Percentiles rank a stretch among this genome's conserved stretches.
Conservation (phyloP, 257 asterid species). For the Vinca minor region DNA sequence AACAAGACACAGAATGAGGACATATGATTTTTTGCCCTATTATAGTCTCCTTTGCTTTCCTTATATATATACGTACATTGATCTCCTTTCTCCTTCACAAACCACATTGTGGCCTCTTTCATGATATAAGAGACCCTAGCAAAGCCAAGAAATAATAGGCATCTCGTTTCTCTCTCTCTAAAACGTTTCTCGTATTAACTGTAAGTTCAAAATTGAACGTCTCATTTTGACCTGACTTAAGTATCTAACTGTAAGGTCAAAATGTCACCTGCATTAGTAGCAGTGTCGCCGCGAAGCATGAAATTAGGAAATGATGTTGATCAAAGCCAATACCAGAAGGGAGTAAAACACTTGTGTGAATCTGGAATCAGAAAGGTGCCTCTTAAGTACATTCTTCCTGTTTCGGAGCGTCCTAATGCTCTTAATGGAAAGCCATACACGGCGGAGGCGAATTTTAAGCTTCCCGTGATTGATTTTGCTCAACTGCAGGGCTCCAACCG, state of each 20-base stretch:
- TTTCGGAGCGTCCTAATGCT: slow-evolving; percentile 54
- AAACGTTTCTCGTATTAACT: background rate
- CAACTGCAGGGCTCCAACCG: slow-evolving; percentile 54
- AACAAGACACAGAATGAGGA: too few species aligned
- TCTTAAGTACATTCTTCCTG: slow-evolving; percentile 54
- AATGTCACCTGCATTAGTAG: slow-evolving; percentile 48
- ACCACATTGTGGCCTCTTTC: slow-evolving; percentile 7
- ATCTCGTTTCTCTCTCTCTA: background rate
- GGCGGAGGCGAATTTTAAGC: slow-evolving; percentile 21
- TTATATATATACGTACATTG: slow-evolving; percentile 26
- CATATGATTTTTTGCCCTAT: too few species aligned
- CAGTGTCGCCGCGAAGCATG: slow-evolving; percentile 18
- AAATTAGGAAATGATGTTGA: slow-evolving; percentile 16
- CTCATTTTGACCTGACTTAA: too few species aligned
- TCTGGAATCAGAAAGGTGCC: slow-evolving; percentile 62
- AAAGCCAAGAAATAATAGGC: background rate
- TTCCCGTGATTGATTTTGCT: slow-evolving; percentile 73
- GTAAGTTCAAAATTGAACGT: background rate
- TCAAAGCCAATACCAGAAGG: slow-evolving; percentile 44
- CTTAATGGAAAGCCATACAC: background rate
- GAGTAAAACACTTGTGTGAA: slow-evolving; percentile 63
- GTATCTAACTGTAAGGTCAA: too few species aligned
- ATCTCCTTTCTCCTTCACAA: slow-evolving; percentile 24
- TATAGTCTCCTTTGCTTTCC: background rate
- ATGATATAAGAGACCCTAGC: too few species aligned